Percentiles rank a stretch among this genome's conserved stretches.
phyloP scores from a whole-genome alignment of 148 eudicot genomes.

The Arbutus unedo region DNA sequence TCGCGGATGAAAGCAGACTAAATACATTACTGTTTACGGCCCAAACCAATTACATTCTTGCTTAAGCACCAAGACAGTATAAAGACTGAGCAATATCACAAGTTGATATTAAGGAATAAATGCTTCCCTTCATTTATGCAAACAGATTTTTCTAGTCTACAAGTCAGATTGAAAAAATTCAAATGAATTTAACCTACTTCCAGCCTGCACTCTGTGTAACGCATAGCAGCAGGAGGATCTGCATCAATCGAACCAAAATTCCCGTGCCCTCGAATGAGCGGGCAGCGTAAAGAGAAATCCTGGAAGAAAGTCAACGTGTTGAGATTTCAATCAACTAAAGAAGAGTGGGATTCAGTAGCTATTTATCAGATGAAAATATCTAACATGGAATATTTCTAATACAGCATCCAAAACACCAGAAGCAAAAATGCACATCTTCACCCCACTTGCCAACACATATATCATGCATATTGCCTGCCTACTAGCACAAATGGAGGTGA shows the following conservation, averaged over 20 bases:
- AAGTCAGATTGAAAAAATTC: slow-evolving; percentile 3
- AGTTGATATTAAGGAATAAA: not conserved
- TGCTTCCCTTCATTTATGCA: not conserved
- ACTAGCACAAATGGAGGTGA: not conserved
- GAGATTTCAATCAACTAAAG: slow-evolving; percentile 3
- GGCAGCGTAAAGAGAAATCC: slow-evolving; percentile 93
- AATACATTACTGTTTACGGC: not conserved
- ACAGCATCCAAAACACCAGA: not conserved
- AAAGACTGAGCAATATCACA: not conserved
- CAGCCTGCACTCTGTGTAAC: slow-evolving; percentile 96
- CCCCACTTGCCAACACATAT: slow-evolving; percentile 1
- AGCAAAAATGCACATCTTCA: not conserved
- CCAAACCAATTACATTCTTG: not conserved
- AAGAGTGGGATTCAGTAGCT: not conserved
- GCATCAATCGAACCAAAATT: slow-evolving; percentile 98
- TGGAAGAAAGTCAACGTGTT: slow-evolving; percentile 24
- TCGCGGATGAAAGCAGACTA: not conserved
- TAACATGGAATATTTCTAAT: not conserved
- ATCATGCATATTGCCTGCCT: not conserved
- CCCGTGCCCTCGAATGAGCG: slow-evolving; percentile 93
- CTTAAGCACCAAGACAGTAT: not conserved
- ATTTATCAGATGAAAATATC: not conserved
- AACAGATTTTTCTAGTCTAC: not conserved
- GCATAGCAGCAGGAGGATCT: slow-evolving; percentile 99
- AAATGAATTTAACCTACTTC: slow-evolving; percentile 47